phyloP scores from a whole-genome alignment of 2,329 filamentous ascomycete genomes.

The Rhynchosporium graminicola region DNA sequence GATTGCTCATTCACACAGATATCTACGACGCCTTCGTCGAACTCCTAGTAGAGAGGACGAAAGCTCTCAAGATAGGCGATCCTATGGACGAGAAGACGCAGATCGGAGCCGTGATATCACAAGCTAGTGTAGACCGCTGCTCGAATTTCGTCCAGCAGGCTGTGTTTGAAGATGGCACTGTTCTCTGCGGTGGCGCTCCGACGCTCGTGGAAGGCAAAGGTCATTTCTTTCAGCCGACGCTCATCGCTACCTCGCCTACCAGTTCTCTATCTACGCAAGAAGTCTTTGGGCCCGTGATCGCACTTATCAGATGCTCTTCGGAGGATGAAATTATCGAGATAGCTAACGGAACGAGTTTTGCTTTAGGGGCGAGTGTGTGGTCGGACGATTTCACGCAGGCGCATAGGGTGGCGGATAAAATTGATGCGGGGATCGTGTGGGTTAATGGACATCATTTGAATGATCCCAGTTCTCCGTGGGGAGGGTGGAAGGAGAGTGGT shows the following conservation, averaged over 20 bases:
- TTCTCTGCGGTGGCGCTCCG: constrained; percentile 51
- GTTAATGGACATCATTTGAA: constrained; percentile 70
- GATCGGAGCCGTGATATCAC: constrained; percentile 61
- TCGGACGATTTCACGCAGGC: constrained; percentile 61
- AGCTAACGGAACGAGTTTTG: constrained; percentile 80
- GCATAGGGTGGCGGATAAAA: constrained; percentile 61
- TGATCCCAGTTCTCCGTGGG: constrained; percentile 54
- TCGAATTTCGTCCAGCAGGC: constrained; percentile 40
- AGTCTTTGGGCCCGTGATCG: constrained; percentile 91
- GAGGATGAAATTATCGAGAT: constrained; percentile 82
- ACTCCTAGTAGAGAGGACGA: constrained; percentile 44
- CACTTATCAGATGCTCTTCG: constrained; percentile 79
- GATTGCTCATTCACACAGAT: constrained; percentile 51
- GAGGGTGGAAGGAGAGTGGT: constrained; percentile 56
- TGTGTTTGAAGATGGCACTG: constrained; percentile 41
- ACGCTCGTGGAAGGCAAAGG: constrained; percentile 50
- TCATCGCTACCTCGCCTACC: constrained; percentile 76
- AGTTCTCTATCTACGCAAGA: constrained; percentile 85
- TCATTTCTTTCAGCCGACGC: constrained; percentile 87
- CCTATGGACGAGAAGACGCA: constrained; percentile 61
- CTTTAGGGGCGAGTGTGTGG: constrained; percentile 92
- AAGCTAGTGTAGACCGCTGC: constrained; percentile 58
- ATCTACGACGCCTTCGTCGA: constrained; percentile 42
- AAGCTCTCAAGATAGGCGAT: constrained; percentile 51
- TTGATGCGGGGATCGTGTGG: constrained; percentile 84